A percentile compares a stretch with the other conserved stretches of the same genome.
Evolutionary conservation across 805 yeast species (phyloP).

Genomic region (Zygotorulaspora chibaensis): DNA sequence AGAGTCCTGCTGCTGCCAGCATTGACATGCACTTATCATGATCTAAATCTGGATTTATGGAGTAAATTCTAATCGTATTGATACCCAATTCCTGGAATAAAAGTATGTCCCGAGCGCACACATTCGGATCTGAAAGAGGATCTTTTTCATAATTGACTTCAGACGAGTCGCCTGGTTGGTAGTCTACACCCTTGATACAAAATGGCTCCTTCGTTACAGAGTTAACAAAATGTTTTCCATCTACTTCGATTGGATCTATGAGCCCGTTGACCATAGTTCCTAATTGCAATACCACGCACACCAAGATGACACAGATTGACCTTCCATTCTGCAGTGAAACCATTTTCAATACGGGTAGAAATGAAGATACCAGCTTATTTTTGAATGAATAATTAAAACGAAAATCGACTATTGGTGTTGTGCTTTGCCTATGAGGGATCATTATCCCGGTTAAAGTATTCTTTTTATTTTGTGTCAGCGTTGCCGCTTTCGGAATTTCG

Average conservation of each 20-base stretch:
- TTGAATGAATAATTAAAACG: background rate
- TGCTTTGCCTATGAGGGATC: no score
- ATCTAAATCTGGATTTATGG: conserved; percentile 73
- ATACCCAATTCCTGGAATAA: conserved; percentile 81
- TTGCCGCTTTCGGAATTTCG: conserved; percentile 1
- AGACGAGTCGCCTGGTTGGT: conserved; percentile 94
- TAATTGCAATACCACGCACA: conserved; percentile 3
- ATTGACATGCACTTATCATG: conserved; percentile 91
- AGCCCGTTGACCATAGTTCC: conserved; percentile 17
- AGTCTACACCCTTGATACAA: conserved; percentile 82
- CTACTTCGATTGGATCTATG: conserved; percentile 63
- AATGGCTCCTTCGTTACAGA: conserved; percentile 73
- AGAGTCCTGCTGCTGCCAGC: conserved; percentile 90
- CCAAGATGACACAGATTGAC: background rate
- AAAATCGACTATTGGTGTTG: no score
- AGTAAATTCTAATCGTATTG: conserved; percentile 83
- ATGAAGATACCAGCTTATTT: background rate
- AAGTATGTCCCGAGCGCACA: conserved; percentile 77
- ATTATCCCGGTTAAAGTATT: background rate
- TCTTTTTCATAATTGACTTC: conserved; percentile 56
- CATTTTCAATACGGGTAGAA: no score
- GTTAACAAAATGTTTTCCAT: conserved; percentile 71
- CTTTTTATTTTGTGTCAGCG: conserved; percentile 6
- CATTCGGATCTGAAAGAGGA: conserved; percentile 67
- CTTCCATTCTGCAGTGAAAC: background rate